Percentiles rank a stretch among this genome's conserved stretches.
These are phyloP conservation scores for Syncephalastrum sp. DNA, from an alignment of 371 early-diverging fungal species.

Conservation along the genomic window DNA sequence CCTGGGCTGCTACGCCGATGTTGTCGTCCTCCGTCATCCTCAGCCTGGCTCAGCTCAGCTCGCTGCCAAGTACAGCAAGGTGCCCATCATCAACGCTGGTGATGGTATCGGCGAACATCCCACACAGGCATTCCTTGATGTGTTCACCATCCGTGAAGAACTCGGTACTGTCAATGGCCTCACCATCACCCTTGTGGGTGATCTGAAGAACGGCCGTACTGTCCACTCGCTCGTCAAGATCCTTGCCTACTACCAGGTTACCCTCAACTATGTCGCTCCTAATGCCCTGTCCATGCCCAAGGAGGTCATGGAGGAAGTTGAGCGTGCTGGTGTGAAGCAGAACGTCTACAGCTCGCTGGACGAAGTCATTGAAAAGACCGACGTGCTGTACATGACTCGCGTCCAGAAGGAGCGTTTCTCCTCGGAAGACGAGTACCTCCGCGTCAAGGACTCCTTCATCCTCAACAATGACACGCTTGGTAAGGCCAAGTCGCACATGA, in stretches of 20 bases:
- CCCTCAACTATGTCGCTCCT: slow-evolving; percentile 91
- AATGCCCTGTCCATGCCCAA: slow-evolving; percentile 83
- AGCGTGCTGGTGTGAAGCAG: slow-evolving; percentile 66
- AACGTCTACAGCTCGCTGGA: slow-evolving; percentile 73
- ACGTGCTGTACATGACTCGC: slow-evolving; percentile 97
- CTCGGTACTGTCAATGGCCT: slow-evolving; percentile 96
- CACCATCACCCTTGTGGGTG: slow-evolving; percentile 93
- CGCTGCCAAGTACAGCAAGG: slow-evolving; percentile 87
- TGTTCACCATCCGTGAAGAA: slow-evolving; percentile 91
- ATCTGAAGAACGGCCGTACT: slow-evolving; percentile 96
- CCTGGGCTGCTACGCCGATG: slow-evolving; percentile 87
- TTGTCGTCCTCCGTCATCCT: slow-evolving; percentile 93
- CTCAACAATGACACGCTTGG: slow-evolving; percentile 84
- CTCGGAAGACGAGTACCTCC: slow-evolving; percentile 75
- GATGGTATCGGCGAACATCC: slow-evolving; percentile 98
- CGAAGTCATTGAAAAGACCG: slow-evolving; percentile 80
- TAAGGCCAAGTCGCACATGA: slow-evolving; percentile 92
- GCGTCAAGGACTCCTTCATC: slow-evolving; percentile 75
- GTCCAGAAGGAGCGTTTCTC: slow-evolving; percentile 95
- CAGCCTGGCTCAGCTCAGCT: slow-evolving; percentile 80
- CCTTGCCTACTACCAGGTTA: slow-evolving; percentile 89
- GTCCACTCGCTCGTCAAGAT: slow-evolving; percentile 94
- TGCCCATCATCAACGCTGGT: slow-evolving; percentile 96
- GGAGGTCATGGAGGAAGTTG: slow-evolving; percentile 77
- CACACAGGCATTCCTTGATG: slow-evolving; percentile 96